These are phyloP conservation scores for Miscanthus lutarioriparius DNA, from an alignment of 176 grass and related monocot genomes.

Conservation along the genomic window DNA sequence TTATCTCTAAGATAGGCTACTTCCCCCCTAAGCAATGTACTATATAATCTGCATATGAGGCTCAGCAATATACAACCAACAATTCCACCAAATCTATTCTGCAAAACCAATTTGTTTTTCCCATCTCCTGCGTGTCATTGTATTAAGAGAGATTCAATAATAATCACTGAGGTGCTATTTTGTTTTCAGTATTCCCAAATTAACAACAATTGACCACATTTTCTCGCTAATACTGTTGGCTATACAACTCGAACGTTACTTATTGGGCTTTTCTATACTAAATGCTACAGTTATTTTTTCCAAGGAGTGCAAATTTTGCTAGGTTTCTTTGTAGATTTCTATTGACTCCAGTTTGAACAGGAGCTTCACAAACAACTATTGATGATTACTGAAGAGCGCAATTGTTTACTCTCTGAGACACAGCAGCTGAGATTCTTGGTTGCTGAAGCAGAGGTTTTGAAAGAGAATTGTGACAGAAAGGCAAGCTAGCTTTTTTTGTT, in stretches of 20 bases:
- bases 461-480: conserved; percentile 55
- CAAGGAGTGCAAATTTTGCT: neutral
- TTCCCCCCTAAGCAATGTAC: neutral
- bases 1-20: neutral
- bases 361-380: conserved; percentile 57
- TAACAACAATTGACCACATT: conserved; percentile 4
- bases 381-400: conserved; percentile 53
- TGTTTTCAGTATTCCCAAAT: neutral
- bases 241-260: neutral
- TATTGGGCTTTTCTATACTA: neutral
- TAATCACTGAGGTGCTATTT: neutral
- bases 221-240: neutral
- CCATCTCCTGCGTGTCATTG: neutral
- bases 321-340: conserved; percentile 27
- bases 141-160: neutral
- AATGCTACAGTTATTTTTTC: neutral
- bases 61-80: neutral
- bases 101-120: neutral
- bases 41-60: neutral
- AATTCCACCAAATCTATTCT: neutral
- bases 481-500: conserved; percentile 40
- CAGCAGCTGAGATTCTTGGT: conserved; percentile 46
- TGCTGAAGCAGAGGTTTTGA: conserved; percentile 57
- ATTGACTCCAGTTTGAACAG: conserved; percentile 41
- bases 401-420: conserved; percentile 52